A percentile compares a stretch with the other conserved stretches of the same genome.
These are phyloP conservation scores for Rhizopogon vesiculosus DNA, from an alignment of 768 basidiomycete genomes.

Conservation along the genomic window DNA sequence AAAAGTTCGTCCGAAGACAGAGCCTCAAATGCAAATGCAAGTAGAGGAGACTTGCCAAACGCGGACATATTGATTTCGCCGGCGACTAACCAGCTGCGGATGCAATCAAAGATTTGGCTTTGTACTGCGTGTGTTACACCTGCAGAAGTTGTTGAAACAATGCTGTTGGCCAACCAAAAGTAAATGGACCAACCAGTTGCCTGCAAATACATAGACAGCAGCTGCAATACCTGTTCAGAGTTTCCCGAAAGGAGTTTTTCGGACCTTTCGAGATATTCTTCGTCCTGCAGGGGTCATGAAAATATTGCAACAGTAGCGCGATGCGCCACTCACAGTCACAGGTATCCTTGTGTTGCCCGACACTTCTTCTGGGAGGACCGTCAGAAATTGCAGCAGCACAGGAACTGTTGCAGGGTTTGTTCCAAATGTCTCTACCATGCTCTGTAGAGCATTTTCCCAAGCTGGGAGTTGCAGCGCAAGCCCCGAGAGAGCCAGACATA, in stretches of 20 bases:
- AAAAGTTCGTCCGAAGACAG: conserved; percentile 84
- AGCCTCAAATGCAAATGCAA: conserved; percentile 80
- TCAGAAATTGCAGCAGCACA: conserved; percentile 83
- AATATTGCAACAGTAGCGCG: neutral
- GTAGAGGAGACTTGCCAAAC: conserved; percentile 74
- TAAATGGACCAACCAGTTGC: conserved; percentile 63
- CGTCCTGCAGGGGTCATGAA: conserved; percentile 46
- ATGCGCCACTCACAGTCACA: conserved; percentile 64
- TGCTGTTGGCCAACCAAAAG: neutral
- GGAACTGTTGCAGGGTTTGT: conserved; percentile 80
- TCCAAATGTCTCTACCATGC: conserved; percentile 83
- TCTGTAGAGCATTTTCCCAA: conserved; percentile 79
- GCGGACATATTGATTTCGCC: conserved; percentile 70
- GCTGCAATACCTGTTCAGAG: conserved; percentile 64
- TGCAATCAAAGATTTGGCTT: conserved; percentile 74
- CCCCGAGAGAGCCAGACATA: conserved; percentile 87
- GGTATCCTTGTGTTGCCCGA: conserved; percentile 82
- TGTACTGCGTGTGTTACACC: conserved; percentile 82
- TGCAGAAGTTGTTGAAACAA: conserved; percentile 24
- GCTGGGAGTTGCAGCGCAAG: conserved; percentile 84
- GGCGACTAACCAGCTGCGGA: conserved; percentile 83
- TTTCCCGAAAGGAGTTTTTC: conserved; percentile 61
- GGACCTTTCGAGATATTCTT: conserved; percentile 65
- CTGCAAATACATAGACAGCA: conserved; percentile 84
- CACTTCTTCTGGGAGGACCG: conserved; percentile 87